Evolutionary conservation across 345 rosid species (phyloP).

Genomic region (Heritiera fomes): DNA sequence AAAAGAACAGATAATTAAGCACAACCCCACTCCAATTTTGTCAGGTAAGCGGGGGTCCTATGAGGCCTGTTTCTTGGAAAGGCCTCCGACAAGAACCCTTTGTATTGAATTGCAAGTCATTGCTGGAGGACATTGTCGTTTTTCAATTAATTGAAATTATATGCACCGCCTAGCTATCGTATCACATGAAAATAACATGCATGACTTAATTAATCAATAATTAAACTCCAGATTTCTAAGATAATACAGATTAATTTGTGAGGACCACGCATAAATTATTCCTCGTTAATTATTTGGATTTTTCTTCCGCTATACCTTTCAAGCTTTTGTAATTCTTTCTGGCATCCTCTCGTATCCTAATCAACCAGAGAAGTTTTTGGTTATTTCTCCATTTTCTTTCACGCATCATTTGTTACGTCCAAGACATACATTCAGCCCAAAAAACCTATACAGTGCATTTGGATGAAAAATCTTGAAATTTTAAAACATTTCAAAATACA

Average conservation of each 20-base stretch:
- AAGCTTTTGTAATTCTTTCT: not conserved
- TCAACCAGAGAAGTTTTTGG: not conserved
- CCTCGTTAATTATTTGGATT: no score
- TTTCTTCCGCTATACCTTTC: not conserved
- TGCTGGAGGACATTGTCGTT: not conserved
- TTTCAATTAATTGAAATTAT: not conserved
- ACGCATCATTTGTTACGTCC: not conserved
- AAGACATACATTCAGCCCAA: no score
- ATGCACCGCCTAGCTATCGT: not conserved
- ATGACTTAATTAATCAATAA: not conserved
- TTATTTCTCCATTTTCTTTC: not conserved
- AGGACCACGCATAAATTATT: no score
- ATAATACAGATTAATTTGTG: no score
- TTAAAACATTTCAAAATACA: no score
- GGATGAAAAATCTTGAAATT: no score
- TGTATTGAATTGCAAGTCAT: not conserved
- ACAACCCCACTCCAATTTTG: not conserved
- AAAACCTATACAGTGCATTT: no score
- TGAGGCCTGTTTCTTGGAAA: conserved; percentile 11
- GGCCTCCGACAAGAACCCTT: not conserved
- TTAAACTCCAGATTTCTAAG: no score
- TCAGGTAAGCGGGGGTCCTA: not conserved
- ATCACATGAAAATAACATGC: not conserved
- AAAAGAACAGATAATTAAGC: not conserved
- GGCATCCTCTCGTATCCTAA: not conserved